Evolutionary conservation across 306 rosid genomes (phyloP).

Genomic region (Arachis hypogaea): DNA sequence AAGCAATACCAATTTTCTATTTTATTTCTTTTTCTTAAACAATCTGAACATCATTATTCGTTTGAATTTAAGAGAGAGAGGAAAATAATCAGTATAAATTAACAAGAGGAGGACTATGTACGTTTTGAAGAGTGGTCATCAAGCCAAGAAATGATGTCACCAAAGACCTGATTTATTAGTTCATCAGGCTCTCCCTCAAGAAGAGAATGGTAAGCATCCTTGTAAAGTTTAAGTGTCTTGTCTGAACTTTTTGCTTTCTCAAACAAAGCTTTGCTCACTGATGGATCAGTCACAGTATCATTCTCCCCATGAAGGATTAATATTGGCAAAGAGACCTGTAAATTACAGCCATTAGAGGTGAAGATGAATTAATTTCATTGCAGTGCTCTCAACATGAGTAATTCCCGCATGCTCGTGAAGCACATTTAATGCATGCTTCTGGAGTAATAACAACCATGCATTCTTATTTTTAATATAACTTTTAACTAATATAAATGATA

Average conservation of each 20-base stretch:
- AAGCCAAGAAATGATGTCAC: conserved; percentile 82
- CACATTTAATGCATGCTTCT: too few species aligned
- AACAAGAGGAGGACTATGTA: conserved; percentile 28
- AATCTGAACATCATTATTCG: conserved; percentile 19
- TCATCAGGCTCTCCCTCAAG: conserved; percentile 98
- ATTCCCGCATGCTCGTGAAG: too few species aligned
- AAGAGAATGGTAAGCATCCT: conserved; percentile 79
- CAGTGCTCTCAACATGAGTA: not conserved
- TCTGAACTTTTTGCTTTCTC: conserved; percentile 79
- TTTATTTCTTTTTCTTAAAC: not conserved
- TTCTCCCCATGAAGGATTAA: conserved; percentile 89
- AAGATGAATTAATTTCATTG: not conserved
- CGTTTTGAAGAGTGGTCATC: conserved; percentile 50
- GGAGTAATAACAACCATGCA: too few species aligned
- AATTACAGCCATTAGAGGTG: conserved; percentile 17
- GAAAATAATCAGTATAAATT: conserved; percentile 1
- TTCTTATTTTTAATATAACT: too few species aligned
- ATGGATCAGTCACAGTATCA: conserved; percentile 87
- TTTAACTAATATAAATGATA: too few species aligned
- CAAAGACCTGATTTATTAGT: conserved; percentile 53
- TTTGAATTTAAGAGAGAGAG: not conserved
- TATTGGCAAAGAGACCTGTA: conserved; percentile 79
- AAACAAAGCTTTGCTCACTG: conserved; percentile 81
- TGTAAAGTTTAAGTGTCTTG: conserved; percentile 75
- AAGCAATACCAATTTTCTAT: conserved; percentile 18